Percentiles rank a stretch among this genome's conserved stretches.
Conservation (phyloP, 2,329 filamentous ascomycete genomes). For the Penicillium brasilianum region DNA sequence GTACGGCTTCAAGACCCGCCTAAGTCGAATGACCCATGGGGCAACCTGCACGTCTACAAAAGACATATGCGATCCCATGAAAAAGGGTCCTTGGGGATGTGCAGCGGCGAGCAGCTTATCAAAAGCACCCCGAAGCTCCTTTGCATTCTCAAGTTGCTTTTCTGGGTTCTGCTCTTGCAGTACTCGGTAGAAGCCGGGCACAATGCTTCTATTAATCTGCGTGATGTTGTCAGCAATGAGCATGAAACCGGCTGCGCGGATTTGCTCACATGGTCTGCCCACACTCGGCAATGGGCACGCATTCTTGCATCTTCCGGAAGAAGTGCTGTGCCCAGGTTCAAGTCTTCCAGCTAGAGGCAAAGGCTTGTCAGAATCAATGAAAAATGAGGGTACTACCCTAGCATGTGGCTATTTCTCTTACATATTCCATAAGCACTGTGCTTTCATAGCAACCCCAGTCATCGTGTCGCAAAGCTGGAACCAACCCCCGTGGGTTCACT, state of each 20-base stretch:
- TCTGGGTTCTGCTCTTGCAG: constrained; percentile 67
- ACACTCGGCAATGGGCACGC: constrained; percentile 76
- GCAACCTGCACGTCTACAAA: constrained; percentile 78
- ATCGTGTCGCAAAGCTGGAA: constrained; percentile 77
- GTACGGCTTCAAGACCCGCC: constrained; percentile 68
- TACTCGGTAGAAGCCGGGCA: constrained; percentile 76
- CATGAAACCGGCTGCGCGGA: neutral
- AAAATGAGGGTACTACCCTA: neutral
- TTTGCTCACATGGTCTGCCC: constrained; percentile 73
- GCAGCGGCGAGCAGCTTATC: constrained; percentile 64
- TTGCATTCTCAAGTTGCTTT: constrained; percentile 63
- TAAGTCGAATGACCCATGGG: constrained; percentile 73
- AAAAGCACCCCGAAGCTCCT: constrained; percentile 70
- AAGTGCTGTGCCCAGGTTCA: constrained; percentile 64
- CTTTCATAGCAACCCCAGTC: constrained; percentile 85
- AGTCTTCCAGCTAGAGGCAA: constrained; percentile 70
- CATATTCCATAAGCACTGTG: constrained; percentile 83
- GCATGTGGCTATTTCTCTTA: constrained; percentile 47
- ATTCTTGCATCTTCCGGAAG: constrained; percentile 67
- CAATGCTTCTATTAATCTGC: constrained; percentile 76
- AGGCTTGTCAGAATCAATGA: constrained; percentile 7
- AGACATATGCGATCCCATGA: constrained; percentile 61
- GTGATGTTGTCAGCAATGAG: constrained; percentile 21
- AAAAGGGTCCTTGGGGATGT: constrained; percentile 69
- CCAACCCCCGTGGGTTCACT: constrained; percentile 74